phyloP scores from a whole-genome alignment of 1,284 basidiomycete species.

The Prillingera fragicola region DNA sequence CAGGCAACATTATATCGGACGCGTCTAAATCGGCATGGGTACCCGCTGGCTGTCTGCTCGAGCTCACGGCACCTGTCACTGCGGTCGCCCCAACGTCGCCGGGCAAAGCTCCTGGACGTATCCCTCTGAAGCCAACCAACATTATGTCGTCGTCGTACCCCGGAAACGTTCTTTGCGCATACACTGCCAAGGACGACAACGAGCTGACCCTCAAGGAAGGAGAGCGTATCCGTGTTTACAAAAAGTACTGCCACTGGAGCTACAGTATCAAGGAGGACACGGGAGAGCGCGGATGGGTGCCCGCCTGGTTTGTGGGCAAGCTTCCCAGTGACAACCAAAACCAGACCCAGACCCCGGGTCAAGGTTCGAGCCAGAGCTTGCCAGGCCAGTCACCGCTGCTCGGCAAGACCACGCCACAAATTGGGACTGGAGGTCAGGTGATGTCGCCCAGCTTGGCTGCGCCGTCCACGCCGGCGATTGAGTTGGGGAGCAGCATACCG shows the following conservation, averaged over 20 bases:
- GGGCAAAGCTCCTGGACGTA: conserved; percentile 22
- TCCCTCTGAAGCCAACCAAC: conserved; percentile 72
- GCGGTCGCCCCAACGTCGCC: conserved; percentile 21
- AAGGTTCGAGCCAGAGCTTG: too few species aligned
- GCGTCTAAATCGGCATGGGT: conserved; percentile 77
- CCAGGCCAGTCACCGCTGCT: too few species aligned
- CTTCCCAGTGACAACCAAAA: conserved; percentile 7
- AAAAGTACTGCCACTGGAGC: conserved; percentile 96
- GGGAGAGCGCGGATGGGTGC: conserved; percentile 87
- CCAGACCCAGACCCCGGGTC: too few species aligned
- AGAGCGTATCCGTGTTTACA: conserved; percentile 84
- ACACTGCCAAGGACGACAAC: conserved; percentile 80
- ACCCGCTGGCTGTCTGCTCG: conserved; percentile 78
- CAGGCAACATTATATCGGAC: conserved; percentile 70
- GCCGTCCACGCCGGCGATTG: too few species aligned
- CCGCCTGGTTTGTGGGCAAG: conserved; percentile 52
- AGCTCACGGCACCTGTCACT: conserved; percentile 66
- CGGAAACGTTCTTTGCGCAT: conserved; percentile 90
- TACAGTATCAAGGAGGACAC: conserved; percentile 80
- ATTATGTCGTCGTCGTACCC: conserved; percentile 93
- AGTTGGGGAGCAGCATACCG: too few species aligned
- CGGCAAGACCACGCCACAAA: too few species aligned
- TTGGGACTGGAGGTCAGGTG: too few species aligned
- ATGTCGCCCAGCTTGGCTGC: too few species aligned
- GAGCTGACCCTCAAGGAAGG: conserved; percentile 81